Evolutionary conservation across 1,284 basidiomycete species (phyloP).

Genomic region (Puccinia sorghi): DNA sequence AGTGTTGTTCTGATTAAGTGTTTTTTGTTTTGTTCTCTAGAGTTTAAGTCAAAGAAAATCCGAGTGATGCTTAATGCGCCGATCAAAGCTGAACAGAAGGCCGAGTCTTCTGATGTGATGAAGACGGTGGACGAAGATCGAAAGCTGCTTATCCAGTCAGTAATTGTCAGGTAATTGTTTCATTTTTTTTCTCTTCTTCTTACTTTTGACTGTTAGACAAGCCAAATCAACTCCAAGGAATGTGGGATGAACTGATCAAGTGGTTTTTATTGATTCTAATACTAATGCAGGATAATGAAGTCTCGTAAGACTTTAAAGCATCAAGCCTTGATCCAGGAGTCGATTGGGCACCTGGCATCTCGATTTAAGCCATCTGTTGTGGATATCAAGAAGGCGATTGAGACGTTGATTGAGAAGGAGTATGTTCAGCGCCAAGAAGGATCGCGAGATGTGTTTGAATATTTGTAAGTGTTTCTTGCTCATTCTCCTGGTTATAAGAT

Average conservation of each 20-base stretch:
- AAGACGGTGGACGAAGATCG: slow-evolving; percentile 97
- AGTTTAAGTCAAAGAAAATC: slow-evolving; percentile 97
- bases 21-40: slow-evolving; percentile 60
- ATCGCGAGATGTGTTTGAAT: slow-evolving; percentile 40
- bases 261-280: no score
- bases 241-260: no score
- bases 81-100: slow-evolving; percentile 91
- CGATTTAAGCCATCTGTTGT: slow-evolving; percentile 86
- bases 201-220: no score
- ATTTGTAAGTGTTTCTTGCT: slow-evolving; percentile 1
- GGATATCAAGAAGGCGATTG: slow-evolving; percentile 86
- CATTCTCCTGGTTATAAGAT: neutral
- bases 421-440: slow-evolving; percentile 75
- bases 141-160: slow-evolving; percentile 95
- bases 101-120: slow-evolving; percentile 83
- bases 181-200: no score
- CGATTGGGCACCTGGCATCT: slow-evolving; percentile 84
- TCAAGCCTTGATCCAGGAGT: slow-evolving; percentile 88
- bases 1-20: neutral
- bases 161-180: slow-evolving; percentile 96
- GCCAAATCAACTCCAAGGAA: no score
- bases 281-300: slow-evolving; percentile 50
- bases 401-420: slow-evolving; percentile 93
- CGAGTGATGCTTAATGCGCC: slow-evolving; percentile 90
- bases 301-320: slow-evolving; percentile 83